These are phyloP conservation scores for Cladosporium oxysporum DNA, from an alignment of 2,329 filamentous ascomycete genomes.

Conservation along the genomic window DNA sequence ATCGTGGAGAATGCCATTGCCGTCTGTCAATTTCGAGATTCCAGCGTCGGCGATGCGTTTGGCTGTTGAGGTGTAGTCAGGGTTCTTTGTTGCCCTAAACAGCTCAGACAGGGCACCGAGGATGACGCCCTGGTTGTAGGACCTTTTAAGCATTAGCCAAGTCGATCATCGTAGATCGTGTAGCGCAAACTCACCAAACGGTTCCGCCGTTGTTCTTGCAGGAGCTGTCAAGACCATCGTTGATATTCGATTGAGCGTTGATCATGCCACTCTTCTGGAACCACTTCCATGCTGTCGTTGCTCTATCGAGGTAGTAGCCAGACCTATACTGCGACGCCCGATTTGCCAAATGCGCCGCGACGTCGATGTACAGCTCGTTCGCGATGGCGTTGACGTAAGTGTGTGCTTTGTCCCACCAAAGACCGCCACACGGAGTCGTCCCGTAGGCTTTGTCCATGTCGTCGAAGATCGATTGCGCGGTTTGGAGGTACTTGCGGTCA, in stretches of 20 bases:
- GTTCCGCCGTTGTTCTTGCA: slow-evolving; percentile 55
- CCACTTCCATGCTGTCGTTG: slow-evolving; percentile 54
- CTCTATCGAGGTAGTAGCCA: slow-evolving; percentile 46
- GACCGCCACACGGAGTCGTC: slow-evolving; percentile 48
- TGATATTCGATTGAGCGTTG: slow-evolving; percentile 52
- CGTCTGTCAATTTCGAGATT: slow-evolving; percentile 39
- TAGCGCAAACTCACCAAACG: slow-evolving; percentile 40
- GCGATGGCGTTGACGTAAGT: slow-evolving; percentile 56
- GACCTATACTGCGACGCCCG: slow-evolving; percentile 41
- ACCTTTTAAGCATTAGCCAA: slow-evolving; percentile 23
- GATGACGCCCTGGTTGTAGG: slow-evolving; percentile 64
- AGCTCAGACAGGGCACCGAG: slow-evolving; percentile 60
- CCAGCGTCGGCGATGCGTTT: slow-evolving; percentile 44
- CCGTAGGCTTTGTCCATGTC: slow-evolving; percentile 48
- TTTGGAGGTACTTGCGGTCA: slow-evolving; percentile 46
- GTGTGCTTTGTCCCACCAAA: slow-evolving; percentile 51
- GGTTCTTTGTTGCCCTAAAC: slow-evolving; percentile 39
- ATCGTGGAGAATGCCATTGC: slow-evolving; percentile 45
- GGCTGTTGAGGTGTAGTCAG: slow-evolving; percentile 40
- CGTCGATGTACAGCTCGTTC: slow-evolving; percentile 58
- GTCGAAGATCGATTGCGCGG: slow-evolving; percentile 53
- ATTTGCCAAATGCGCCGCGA: slow-evolving; percentile 58
- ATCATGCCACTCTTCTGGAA: slow-evolving; percentile 54
- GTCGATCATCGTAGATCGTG: not conserved
- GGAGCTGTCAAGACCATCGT: slow-evolving; percentile 52